phyloP scores from a whole-genome alignment of 139 green algal genomes.

The Chlamydomonas applanata region DNA sequence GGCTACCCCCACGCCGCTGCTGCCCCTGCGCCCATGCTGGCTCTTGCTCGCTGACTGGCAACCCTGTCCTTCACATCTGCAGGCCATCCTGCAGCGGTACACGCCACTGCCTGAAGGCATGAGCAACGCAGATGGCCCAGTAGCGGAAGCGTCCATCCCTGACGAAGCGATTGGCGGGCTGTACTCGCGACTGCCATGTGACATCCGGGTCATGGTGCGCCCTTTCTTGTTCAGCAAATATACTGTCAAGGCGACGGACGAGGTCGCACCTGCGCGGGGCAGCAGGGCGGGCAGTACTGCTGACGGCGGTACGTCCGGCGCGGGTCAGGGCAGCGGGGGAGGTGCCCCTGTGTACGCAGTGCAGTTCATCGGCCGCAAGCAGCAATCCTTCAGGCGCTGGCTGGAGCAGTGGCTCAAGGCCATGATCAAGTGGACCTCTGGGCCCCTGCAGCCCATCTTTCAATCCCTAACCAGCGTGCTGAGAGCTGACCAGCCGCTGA shows the following conservation, averaged over 20 bases:
- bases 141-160: too few species aligned
- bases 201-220: slow-evolving; percentile 57
- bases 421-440: slow-evolving; percentile 41
- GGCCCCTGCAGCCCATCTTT: slow-evolving; percentile 50
- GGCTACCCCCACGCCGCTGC: too few species aligned
- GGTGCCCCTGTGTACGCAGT: slow-evolving; percentile 15
- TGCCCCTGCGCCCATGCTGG: too few species aligned
- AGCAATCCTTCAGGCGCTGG: slow-evolving; percentile 69
- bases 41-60: too few species aligned
- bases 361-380: slow-evolving; percentile 10
- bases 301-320: slow-evolving; percentile 30
- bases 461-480: slow-evolving; percentile 59
- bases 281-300: neutral
- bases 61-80: neutral
- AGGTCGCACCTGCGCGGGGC: neutral
- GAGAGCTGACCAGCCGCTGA: slow-evolving; percentile 73
- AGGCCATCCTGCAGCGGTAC: slow-evolving; percentile 46
- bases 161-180: slow-evolving; percentile 27
- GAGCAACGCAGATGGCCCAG: neutral
- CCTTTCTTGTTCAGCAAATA: slow-evolving; percentile 35
- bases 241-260: neutral
- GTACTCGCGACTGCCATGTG: slow-evolving; percentile 52
- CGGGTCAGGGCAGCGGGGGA: neutral
- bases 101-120: neutral
- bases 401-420: slow-evolving; percentile 71